phyloP scores from a whole-genome alignment of 1,139 yeast genomes.

The Meyerozyma carpophila region DNA sequence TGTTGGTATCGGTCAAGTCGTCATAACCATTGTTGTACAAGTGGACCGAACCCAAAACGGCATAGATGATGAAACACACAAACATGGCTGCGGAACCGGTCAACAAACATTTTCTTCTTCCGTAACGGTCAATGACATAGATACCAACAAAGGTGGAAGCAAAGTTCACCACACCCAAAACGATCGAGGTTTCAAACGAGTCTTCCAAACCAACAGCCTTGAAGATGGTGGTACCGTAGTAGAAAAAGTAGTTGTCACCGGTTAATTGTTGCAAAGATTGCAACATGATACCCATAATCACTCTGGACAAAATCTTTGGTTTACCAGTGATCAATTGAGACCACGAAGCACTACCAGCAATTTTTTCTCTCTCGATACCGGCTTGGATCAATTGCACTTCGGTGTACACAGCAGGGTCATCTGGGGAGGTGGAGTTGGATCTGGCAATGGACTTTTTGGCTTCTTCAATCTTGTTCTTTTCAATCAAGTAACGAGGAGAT shows the following conservation, averaged over 20 bases:
- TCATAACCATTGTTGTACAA: conserved; percentile 14
- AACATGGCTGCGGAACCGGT: conserved; percentile 42
- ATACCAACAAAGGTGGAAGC: conserved; percentile 11
- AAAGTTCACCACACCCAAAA: conserved; percentile 12
- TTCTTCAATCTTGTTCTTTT: conserved; percentile 32
- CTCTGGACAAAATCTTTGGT: conserved; percentile 20
- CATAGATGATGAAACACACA: conserved; percentile 54
- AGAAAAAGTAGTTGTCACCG: conserved; percentile 14
- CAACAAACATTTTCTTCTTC: conserved; percentile 9
- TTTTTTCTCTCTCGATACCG: conserved; percentile 11
- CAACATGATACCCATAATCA: conserved; percentile 13
- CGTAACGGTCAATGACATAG: conserved; percentile 9
- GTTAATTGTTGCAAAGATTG: conserved; percentile 13
- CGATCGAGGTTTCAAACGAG: conserved; percentile 12
- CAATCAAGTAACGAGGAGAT: conserved; percentile 50
- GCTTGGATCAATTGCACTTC: conserved; percentile 21
- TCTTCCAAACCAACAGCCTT: conserved; percentile 11
- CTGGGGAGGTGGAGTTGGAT: conserved; percentile 16
- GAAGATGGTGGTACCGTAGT: conserved; percentile 13
- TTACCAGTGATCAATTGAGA: conserved; percentile 18
- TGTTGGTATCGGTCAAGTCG: conserved; percentile 8
- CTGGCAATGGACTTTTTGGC: conserved; percentile 26
- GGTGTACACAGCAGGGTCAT: conserved; percentile 17
- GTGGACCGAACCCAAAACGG: conserved; percentile 47
- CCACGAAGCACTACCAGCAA: conserved; percentile 17